Evolutionary conservation across 2,329 filamentous ascomycete species (phyloP).

Genomic region (Helotiales sp.): DNA sequence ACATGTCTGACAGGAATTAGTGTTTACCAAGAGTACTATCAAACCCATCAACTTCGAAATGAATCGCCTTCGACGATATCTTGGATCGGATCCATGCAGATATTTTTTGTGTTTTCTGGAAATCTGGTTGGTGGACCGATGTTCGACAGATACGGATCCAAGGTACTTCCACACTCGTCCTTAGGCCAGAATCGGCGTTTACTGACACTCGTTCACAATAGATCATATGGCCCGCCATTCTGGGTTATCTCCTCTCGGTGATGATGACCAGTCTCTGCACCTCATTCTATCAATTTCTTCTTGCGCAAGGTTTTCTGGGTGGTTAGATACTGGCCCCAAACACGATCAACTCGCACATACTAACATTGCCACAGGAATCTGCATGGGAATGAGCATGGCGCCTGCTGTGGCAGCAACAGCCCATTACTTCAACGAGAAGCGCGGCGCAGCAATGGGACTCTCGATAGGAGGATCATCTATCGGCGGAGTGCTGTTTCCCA

Average conservation of each 20-base stretch:
- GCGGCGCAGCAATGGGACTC: slow-evolving; percentile 54
- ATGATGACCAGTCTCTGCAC: slow-evolving; percentile 47
- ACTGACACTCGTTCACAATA: slow-evolving; percentile 32
- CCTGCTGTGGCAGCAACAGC: slow-evolving; percentile 36
- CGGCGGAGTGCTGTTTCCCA: slow-evolving; percentile 62
- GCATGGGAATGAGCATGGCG: slow-evolving; percentile 50
- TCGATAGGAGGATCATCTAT: slow-evolving; percentile 53
- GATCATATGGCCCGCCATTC: slow-evolving; percentile 44
- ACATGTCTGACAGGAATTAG: too few species aligned
- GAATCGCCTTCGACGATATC: slow-evolving; percentile 59
- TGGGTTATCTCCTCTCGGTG: slow-evolving; percentile 33
- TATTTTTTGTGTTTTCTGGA: slow-evolving; percentile 55
- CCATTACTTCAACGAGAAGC: slow-evolving; percentile 58
- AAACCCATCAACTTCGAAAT: slow-evolving; percentile 51
- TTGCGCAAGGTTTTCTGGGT: slow-evolving; percentile 41
- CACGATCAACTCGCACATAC: neutral
- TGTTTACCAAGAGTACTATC: slow-evolving; percentile 63
- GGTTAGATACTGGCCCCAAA: slow-evolving; percentile 31
- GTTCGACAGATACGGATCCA: slow-evolving; percentile 67
- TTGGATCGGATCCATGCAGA: slow-evolving; percentile 64
- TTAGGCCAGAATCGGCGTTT: slow-evolving; percentile 10
- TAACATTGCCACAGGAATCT: slow-evolving; percentile 1
- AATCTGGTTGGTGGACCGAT: slow-evolving; percentile 62
- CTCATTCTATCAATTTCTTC: slow-evolving; percentile 45
- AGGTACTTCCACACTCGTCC: slow-evolving; percentile 33